phyloP scores from a whole-genome alignment of 2,329 filamentous ascomycete genomes.

The Byssochlamys sp. region DNA sequence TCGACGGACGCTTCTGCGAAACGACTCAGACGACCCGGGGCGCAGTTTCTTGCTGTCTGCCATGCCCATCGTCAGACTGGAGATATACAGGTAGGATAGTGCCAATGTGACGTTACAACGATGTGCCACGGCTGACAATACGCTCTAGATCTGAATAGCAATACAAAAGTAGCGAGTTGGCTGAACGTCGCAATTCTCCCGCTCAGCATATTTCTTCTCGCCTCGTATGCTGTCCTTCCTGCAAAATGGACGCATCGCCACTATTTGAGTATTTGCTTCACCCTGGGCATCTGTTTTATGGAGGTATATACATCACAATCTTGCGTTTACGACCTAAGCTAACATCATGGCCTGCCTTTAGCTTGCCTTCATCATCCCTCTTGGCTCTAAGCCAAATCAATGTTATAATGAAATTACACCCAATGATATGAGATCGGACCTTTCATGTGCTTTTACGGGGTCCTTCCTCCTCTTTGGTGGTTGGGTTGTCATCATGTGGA shows the following conservation, averaged over 20 bases:
- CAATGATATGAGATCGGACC: constrained; percentile 74
- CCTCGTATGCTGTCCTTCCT: constrained; percentile 71
- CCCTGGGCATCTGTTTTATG: constrained; percentile 65
- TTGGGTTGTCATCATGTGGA: constrained; percentile 76
- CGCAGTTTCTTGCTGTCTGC: constrained; percentile 66
- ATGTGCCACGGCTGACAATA: constrained; percentile 13
- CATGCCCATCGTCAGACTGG: constrained; percentile 80
- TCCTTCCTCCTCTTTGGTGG: constrained; percentile 78
- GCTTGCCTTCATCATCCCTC: constrained; percentile 82
- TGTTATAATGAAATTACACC: constrained; percentile 88
- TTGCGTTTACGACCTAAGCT: neutral
- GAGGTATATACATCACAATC: constrained; percentile 51
- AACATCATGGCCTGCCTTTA: constrained; percentile 27
- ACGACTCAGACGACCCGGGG: constrained; percentile 32
- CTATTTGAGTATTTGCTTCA: constrained; percentile 82
- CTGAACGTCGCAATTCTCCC: constrained; percentile 65
- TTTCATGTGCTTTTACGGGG: constrained; percentile 79
- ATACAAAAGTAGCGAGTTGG: constrained; percentile 67
- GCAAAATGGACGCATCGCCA: constrained; percentile 84
- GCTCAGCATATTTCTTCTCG: constrained; percentile 63
- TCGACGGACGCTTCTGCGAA: constrained; percentile 54
- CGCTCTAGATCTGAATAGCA: constrained; percentile 38
- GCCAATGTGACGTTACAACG: neutral
- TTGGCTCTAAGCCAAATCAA: constrained; percentile 66
- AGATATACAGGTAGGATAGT: constrained; percentile 48